Conservation (phyloP, 192 early-diverging fungal genomes). For the Coemansia sp. region DNA sequence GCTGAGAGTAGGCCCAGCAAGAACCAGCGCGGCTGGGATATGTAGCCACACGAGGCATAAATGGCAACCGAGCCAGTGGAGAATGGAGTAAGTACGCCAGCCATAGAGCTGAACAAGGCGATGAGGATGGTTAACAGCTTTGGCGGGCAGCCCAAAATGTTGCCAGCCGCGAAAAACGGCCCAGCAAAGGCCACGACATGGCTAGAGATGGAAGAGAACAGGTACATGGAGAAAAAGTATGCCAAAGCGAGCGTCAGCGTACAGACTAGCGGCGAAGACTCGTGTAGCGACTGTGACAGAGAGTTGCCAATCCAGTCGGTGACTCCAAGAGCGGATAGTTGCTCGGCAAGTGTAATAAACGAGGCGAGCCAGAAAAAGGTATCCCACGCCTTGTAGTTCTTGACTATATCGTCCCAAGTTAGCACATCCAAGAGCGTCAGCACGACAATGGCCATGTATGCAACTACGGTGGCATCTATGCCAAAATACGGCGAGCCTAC, state of each 20-base stretch:
- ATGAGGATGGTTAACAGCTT: conserved; percentile 62
- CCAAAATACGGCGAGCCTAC: conserved; percentile 62
- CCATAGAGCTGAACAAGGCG: conserved; percentile 67
- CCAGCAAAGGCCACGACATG: conserved; percentile 73
- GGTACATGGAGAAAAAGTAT: conserved; percentile 74
- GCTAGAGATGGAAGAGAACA: conserved; percentile 76
- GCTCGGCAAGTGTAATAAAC: conserved; percentile 78
- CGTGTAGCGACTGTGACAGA: conserved; percentile 51
- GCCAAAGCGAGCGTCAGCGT: conserved; percentile 57
- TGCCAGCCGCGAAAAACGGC: conserved; percentile 76
- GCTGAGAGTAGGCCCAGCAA: conserved; percentile 60
- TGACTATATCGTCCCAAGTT: conserved; percentile 68
- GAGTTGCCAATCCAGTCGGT: conserved; percentile 67
- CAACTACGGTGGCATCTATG: conserved; percentile 71
- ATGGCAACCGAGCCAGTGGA: conserved; percentile 63
- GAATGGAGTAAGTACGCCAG: conserved; percentile 62
- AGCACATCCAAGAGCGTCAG: conserved; percentile 66
- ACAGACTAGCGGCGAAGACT: conserved; percentile 46
- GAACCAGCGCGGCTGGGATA: conserved; percentile 67
- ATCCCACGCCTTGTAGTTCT: conserved; percentile 79
- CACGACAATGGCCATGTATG: conserved; percentile 62
- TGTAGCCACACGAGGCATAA: conserved; percentile 65
- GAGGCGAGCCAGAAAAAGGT: conserved; percentile 82
- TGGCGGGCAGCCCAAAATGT: conserved; percentile 63
- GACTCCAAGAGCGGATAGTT: conserved; percentile 71